Percentiles rank a stretch among this genome's conserved stretches.
These are phyloP conservation scores for Terfezia boudieri DNA, from an alignment of 495 filamentous ascomycete genomes.

Conservation along the genomic window DNA sequence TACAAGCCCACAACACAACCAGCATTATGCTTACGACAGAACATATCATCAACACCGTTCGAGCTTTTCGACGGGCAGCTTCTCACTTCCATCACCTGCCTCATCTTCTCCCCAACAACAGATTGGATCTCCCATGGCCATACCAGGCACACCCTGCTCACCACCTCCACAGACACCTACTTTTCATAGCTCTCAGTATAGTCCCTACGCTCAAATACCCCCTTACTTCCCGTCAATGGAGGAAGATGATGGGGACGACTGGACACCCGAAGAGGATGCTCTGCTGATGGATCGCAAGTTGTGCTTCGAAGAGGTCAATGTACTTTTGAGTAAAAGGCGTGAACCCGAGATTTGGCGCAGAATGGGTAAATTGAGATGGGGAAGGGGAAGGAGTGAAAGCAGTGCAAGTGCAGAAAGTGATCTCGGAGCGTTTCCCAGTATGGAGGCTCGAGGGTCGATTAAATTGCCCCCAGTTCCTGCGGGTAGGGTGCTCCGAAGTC, in stretches of 20 bases:
- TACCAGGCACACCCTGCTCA: background rate
- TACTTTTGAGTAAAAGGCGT: conserved; percentile 11
- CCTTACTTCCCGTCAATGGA: conserved; percentile 12
- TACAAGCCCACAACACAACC: background rate
- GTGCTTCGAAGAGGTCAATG: conserved; percentile 18
- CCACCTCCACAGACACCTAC: conserved; percentile 6
- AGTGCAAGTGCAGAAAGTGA: background rate
- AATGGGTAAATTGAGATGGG: conserved; percentile 14
- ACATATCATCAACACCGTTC: background rate
- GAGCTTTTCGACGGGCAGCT: background rate
- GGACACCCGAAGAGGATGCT: conserved; percentile 14
- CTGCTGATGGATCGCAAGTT: conserved; percentile 15
- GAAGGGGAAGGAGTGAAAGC: background rate
- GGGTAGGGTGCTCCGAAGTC: conserved; percentile 8
- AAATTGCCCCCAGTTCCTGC: conserved; percentile 7
- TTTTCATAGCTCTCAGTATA: background rate
- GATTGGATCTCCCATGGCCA: background rate
- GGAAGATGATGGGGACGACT: conserved; percentile 6
- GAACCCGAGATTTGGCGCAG: conserved; percentile 17
- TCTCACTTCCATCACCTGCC: background rate
- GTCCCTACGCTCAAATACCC: background rate
- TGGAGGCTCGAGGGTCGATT: background rate
- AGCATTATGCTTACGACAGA: background rate
- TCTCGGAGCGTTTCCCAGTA: background rate
- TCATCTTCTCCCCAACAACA: background rate